These are phyloP conservation scores for Parietaria judaica DNA, from an alignment of 306 rosid species.

Conservation along the genomic window DNA sequence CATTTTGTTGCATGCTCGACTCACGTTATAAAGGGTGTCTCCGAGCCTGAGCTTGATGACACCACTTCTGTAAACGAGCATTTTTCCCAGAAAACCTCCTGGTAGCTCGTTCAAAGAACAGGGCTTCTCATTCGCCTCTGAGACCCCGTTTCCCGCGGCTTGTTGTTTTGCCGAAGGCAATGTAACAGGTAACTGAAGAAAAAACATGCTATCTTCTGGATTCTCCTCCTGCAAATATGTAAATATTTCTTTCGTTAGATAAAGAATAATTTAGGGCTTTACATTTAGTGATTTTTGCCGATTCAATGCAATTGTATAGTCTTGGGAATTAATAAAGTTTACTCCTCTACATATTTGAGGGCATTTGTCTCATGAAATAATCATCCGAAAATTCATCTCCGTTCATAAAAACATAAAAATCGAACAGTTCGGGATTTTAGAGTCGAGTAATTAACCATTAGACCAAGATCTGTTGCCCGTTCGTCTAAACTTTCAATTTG, in stretches of 20 bases:
- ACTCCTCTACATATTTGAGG: too few relatives aligned
- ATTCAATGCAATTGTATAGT: too few relatives aligned
- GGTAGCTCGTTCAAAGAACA: slow-evolving; percentile 45
- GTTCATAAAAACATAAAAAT: slow-evolving; percentile 5
- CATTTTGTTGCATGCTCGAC: slow-evolving; percentile 14
- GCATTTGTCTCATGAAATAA: too few relatives aligned
- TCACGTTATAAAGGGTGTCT: slow-evolving; percentile 67
- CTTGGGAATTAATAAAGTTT: too few relatives aligned
- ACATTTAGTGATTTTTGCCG: too few relatives aligned
- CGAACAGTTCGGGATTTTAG: not conserved
- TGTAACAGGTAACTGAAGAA: slow-evolving; percentile 50
- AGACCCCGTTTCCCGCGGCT: slow-evolving; percentile 16
- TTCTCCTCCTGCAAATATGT: slow-evolving; percentile 58
- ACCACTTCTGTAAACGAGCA: slow-evolving; percentile 75
- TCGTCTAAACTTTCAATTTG: slow-evolving; percentile 45
- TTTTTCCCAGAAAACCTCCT: slow-evolving; percentile 72
- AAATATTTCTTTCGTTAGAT: slow-evolving; percentile 1
- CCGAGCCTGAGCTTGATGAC: slow-evolving; percentile 73
- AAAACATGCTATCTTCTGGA: slow-evolving; percentile 45
- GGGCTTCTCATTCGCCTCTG: slow-evolving; percentile 18
- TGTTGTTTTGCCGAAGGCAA: slow-evolving; percentile 39
- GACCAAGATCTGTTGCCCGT: slow-evolving; percentile 55
- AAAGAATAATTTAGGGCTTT: too few relatives aligned
- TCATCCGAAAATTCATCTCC: too few relatives aligned
- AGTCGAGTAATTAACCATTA: slow-evolving; percentile 41